These are phyloP conservation scores for Dendrobium huoshanense DNA, from an alignment of 106 monocot species.

Conservation along the genomic window DNA sequence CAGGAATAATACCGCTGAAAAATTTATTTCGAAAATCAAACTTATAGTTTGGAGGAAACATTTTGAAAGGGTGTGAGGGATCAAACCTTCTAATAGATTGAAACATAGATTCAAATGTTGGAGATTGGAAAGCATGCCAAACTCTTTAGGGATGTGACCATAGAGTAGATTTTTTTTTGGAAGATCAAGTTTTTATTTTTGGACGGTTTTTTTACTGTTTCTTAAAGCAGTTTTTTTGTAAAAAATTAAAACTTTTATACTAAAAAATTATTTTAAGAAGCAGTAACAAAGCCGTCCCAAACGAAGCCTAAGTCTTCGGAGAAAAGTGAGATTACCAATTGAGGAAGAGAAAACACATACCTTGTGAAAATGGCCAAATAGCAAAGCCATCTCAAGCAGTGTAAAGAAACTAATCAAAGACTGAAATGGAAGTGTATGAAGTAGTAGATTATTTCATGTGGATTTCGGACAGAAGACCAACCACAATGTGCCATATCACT, in stretches of 20 bases:
- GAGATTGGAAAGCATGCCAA: conserved; percentile 13
- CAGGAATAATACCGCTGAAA: conserved; percentile 22
- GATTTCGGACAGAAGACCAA: no score
- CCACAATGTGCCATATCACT: no score
- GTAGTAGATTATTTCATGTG: no score
- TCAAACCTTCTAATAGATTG: conserved; percentile 21
- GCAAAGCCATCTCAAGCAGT: no score
- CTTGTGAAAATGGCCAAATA: no score
- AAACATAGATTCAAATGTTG: conserved; percentile 11
- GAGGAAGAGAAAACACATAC: conserved; percentile 4
- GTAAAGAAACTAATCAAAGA: no score
- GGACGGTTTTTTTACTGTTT: no score
- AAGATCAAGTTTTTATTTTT: not conserved
- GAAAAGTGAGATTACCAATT: conserved; percentile 34
- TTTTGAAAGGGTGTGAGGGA: conserved; percentile 11
- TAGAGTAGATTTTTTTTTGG: conserved; percentile 8
- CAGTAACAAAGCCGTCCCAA: no score
- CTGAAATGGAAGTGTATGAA: no score
- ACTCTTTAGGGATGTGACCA: conserved; percentile 17
- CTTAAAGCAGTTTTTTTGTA: no score
- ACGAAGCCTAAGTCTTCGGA: not conserved
- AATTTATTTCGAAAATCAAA: conserved; percentile 6
- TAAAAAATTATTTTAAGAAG: no score
- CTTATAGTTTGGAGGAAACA: conserved; percentile 3
- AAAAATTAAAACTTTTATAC: no score